Percentiles rank a stretch among this genome's conserved stretches.
Conservation (phyloP, 495 filamentous ascomycete species). For the Neurospora hispaniola region DNA sequence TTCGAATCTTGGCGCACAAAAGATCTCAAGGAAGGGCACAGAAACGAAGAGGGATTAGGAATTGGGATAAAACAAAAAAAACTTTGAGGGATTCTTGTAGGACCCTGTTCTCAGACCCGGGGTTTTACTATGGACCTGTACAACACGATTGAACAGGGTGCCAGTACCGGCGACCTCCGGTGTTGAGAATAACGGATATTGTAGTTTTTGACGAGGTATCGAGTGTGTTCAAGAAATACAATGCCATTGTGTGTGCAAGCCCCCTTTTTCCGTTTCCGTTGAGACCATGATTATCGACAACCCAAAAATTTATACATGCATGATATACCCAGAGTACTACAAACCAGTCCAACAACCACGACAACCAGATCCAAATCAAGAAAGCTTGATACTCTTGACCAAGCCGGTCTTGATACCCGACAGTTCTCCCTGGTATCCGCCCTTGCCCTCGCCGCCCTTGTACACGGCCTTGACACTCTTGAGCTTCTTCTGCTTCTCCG, state of each 20-base stretch:
- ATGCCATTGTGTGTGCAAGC: neutral
- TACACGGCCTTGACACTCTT: conserved; percentile 70
- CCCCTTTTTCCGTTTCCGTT: neutral
- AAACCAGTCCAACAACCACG: neutral
- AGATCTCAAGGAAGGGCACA: too few relatives aligned
- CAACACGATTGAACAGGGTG: neutral
- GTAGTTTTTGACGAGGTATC: neutral
- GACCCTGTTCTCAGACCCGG: too few relatives aligned
- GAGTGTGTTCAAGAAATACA: neutral
- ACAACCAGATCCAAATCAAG: neutral
- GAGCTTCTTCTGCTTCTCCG: conserved; percentile 92
- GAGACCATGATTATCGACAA: neutral
- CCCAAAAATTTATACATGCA: neutral
- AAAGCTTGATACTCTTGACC: conserved; percentile 90
- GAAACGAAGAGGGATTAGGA: too few relatives aligned
- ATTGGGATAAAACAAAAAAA: too few relatives aligned
- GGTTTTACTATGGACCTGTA: neutral
- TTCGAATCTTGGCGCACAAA: too few relatives aligned
- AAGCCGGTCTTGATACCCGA: conserved; percentile 91
- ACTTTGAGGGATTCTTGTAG: too few relatives aligned
- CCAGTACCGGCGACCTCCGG: neutral
- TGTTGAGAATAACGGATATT: neutral
- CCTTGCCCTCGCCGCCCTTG: conserved; percentile 76
- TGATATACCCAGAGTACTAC: neutral
- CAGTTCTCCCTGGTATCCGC: conserved; percentile 84